These are phyloP conservation scores for Paecilomyces formosus DNA, from an alignment of 2,329 filamentous ascomycete genomes.

Conservation along the genomic window DNA sequence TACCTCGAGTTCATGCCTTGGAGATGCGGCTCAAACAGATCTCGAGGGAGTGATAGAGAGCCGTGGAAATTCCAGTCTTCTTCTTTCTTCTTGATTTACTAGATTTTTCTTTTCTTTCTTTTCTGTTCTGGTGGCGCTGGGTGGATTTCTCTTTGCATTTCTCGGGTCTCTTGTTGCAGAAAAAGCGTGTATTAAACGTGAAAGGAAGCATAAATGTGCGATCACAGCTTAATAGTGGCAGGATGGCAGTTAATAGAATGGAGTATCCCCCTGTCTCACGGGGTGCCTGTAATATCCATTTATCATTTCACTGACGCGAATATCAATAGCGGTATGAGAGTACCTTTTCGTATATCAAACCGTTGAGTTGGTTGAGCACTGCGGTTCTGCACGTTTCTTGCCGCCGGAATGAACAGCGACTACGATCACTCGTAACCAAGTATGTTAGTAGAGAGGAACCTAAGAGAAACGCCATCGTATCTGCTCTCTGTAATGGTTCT, in stretches of 20 bases:
- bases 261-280: background rate
- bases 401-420: no score
- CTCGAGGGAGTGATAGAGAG: background rate
- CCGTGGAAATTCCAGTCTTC: background rate
- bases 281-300: background rate
- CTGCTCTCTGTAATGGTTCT: no score
- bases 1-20: background rate
- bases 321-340: no score
- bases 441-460: no score
- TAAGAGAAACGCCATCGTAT: no score
- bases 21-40: background rate
- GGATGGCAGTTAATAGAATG: background rate
- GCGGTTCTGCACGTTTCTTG: no score
- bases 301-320: no score
- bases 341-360: no score
- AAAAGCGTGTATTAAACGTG: background rate
- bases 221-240: background rate
- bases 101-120: background rate
- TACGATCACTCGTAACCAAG: no score
- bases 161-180: background rate
- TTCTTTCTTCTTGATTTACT: background rate
- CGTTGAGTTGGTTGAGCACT: no score
- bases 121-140: background rate
- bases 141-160: background rate
- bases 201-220: background rate